phyloP scores from a whole-genome alignment of 2,329 filamentous ascomycete genomes.

The Exophiala sp. region DNA sequence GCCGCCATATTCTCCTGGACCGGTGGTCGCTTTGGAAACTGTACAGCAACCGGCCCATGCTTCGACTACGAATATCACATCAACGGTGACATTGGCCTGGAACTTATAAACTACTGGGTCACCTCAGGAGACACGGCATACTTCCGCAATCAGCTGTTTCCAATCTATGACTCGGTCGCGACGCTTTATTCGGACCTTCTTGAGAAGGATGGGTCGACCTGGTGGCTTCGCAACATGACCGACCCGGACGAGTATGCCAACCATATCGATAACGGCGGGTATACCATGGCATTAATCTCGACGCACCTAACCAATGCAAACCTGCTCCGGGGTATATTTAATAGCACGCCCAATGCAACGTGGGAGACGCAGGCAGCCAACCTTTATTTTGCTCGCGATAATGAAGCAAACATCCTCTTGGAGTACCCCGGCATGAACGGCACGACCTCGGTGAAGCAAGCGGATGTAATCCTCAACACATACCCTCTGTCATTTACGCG shows the following conservation, averaged over 20 bases:
- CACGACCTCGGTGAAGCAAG: slow-evolving; percentile 61
- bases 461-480: slow-evolving; percentile 62
- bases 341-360: slow-evolving; percentile 49
- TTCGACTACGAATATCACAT: slow-evolving; percentile 68
- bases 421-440: slow-evolving; percentile 64
- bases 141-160: slow-evolving; percentile 53
- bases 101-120: slow-evolving; percentile 56
- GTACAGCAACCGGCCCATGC: slow-evolving; percentile 58
- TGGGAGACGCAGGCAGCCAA: slow-evolving; percentile 54
- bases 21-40: slow-evolving; percentile 61
- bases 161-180: slow-evolving; percentile 59
- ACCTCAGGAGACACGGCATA: slow-evolving; percentile 53
- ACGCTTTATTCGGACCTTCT: slow-evolving; percentile 57
- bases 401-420: slow-evolving; percentile 54
- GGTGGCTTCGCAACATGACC: slow-evolving; percentile 57
- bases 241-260: slow-evolving; percentile 70
- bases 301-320: slow-evolving; percentile 54
- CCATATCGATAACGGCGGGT: slow-evolving; percentile 61
- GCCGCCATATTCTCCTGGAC: slow-evolving; percentile 65
- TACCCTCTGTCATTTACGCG: slow-evolving; percentile 56
- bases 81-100: slow-evolving; percentile 62
- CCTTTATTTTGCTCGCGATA: slow-evolving; percentile 51
- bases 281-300: slow-evolving; percentile 58
- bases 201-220: slow-evolving; percentile 52
- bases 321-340: slow-evolving; percentile 52